Conservation (phyloP, 78 protist species). For the Trichosphaerium sp. region DNA sequence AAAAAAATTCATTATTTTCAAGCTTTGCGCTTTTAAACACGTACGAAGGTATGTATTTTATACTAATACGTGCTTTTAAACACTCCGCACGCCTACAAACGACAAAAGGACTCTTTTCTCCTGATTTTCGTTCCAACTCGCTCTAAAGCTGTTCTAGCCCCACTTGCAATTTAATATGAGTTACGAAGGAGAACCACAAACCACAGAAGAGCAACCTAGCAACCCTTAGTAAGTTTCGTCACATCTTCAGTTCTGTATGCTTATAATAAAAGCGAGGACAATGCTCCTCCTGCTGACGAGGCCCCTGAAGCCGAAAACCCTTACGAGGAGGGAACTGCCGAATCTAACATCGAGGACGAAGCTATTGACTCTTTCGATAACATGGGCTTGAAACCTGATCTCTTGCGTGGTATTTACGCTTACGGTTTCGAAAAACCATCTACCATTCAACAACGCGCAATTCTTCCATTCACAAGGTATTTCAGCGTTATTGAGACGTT, state of each 20-base stretch:
- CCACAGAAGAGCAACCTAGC: neutral
- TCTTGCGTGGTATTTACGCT: constrained; percentile 93
- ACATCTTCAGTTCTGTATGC: neutral
- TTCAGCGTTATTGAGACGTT: too few species aligned
- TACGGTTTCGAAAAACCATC: constrained; percentile 98
- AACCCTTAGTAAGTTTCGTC: neutral
- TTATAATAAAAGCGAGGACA: neutral
- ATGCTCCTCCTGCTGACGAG: neutral
- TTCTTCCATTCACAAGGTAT: constrained; percentile 70
- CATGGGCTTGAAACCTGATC: constrained; percentile 81
- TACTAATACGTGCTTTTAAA: too few species aligned
- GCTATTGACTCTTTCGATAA: constrained; percentile 81
- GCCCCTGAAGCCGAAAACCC: neutral
- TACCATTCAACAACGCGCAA: constrained; percentile 96
- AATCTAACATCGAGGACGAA: constrained; percentile 53
- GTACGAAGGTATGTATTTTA: too few species aligned
- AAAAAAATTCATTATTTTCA: too few species aligned
- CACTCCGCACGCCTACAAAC: too few species aligned
- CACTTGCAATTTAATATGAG: too few species aligned
- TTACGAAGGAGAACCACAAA: too few species aligned
- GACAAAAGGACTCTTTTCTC: too few species aligned
- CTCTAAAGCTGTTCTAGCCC: too few species aligned
- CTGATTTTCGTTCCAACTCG: too few species aligned
- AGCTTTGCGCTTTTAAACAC: too few species aligned
- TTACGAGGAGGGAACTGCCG: neutral